Conservation (phyloP, 2,329 filamentous ascomycete genomes). For the Trichoderma semiorbis region DNA sequence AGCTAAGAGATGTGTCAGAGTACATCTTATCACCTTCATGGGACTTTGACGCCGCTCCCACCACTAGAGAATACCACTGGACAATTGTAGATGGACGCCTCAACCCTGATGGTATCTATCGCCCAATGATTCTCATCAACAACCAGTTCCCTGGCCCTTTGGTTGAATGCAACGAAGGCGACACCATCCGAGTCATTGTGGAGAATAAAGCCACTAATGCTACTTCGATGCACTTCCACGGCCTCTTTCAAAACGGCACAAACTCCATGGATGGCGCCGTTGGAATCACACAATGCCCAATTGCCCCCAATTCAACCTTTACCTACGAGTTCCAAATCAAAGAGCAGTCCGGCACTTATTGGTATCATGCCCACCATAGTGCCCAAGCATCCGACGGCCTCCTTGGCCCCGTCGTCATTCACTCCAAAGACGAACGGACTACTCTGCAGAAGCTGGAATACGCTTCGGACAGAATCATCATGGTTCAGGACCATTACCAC, state of each 20-base stretch:
- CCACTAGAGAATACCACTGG: constrained; percentile 58
- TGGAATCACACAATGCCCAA: constrained; percentile 64
- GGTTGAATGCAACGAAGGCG: constrained; percentile 70
- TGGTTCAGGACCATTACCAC: constrained; percentile 73
- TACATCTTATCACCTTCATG: constrained; percentile 57
- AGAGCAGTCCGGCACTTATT: constrained; percentile 47
- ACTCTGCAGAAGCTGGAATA: constrained; percentile 29
- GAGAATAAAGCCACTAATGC: constrained; percentile 64
- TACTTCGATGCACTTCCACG: constrained; percentile 72
- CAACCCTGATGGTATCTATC: constrained; percentile 58
- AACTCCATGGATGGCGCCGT: constrained; percentile 71
- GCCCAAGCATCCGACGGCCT: constrained; percentile 67
- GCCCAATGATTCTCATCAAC: constrained; percentile 67
- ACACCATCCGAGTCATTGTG: constrained; percentile 66
- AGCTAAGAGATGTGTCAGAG: constrained; percentile 38
- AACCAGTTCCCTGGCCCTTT: constrained; percentile 70
- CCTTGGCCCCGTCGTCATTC: constrained; percentile 63
- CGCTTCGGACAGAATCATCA: constrained; percentile 55
- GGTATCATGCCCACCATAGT: constrained; percentile 65
- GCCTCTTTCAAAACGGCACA: constrained; percentile 72
- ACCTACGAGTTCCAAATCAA: constrained; percentile 66
- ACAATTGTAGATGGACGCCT: constrained; percentile 54
- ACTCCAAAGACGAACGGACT: constrained; percentile 46
- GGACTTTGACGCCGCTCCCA: constrained; percentile 49
- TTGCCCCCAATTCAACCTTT: constrained; percentile 59